Base-by-base conservation (phyloP, 768 basidiomycete genomes). In the Pilatotrama ljubarskyi region DNA sequence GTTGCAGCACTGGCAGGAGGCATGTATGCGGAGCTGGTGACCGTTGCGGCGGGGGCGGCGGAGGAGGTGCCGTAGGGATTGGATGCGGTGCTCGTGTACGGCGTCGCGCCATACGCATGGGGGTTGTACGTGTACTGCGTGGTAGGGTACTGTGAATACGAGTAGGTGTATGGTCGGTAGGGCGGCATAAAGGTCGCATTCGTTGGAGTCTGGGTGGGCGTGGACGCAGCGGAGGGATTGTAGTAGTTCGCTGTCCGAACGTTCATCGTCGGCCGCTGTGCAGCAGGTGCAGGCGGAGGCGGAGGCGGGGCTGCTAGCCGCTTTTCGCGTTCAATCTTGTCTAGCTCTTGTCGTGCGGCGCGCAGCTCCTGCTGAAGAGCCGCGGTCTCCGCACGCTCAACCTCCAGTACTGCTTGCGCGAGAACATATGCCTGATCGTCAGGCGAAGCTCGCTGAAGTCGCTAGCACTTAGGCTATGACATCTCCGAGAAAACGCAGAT, bases 241-340 rank as follows among this genome's bases (percentile, higher is more conserved):
- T 63, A 64, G 25, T 63, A 63, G 24, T 43, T 63, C 29, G 56
- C 47, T 7, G 61, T 63, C 8, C 61, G 56, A 5, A 63, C 38
- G 41, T 62, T 50, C 25, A 65, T 55, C 9, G 60, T 50, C 22
- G 46, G 63, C 48, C 51, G 63, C 10, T 64, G 9, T 38, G 65
- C 38, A 5, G 58, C 17, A 6, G 58, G 25, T n/a, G 62, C 46
- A 13, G 70, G 41, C 0, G 60, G 15, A 5, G 68, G n/a, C 13
- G 66, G 61, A 17, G 63, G 61, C 9, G 70, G 55, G 1, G 71
- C 54, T 29, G 69, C 74, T 15, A 78, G 75, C 29, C 87, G 87
- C 70, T 87, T 88, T 73, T 88, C 86, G 61, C 85, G 80, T 64
- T 90, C 86, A 53, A 86, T 69, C 55, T 80, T 81, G 66, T 92